These are phyloP conservation scores for Breviolum minutum DNA, from an alignment of 73 alveolate species.

Conservation along the genomic window DNA sequence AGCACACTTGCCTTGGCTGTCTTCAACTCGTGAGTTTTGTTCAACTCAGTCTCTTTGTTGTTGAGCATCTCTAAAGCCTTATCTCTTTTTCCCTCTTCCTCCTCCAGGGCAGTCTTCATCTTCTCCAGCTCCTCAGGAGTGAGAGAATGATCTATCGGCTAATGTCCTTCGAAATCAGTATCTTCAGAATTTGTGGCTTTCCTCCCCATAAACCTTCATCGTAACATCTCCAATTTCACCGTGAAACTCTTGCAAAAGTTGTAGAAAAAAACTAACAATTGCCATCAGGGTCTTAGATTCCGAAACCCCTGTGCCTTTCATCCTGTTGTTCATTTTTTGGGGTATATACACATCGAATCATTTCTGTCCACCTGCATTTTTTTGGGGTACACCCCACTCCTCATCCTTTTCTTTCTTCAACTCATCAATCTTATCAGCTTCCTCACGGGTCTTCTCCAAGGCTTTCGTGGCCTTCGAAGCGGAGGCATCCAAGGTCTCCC, in stretches of 20 bases:
- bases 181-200: neutral
- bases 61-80: neutral
- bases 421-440: neutral
- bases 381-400: neutral
- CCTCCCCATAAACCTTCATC: neutral
- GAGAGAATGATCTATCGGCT: neutral
- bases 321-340: neutral
- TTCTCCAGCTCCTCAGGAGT: neutral
- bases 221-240: neutral
- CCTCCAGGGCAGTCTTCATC: neutral
- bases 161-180: neutral
- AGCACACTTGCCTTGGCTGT: neutral
- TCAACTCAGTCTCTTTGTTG: neutral
- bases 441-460: neutral
- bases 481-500: slow-evolving; percentile 20
- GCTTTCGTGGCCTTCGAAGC: neutral
- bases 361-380: neutral
- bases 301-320: neutral
- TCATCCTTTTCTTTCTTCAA: neutral
- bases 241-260: neutral
- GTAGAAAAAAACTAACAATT: neutral
- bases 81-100: neutral
- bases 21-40: neutral
- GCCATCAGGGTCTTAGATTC: neutral
- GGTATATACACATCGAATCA: too few relatives aligned